Base-by-base conservation (phyloP, 768 basidiomycete genomes). In the Boletus sp. region DNA sequence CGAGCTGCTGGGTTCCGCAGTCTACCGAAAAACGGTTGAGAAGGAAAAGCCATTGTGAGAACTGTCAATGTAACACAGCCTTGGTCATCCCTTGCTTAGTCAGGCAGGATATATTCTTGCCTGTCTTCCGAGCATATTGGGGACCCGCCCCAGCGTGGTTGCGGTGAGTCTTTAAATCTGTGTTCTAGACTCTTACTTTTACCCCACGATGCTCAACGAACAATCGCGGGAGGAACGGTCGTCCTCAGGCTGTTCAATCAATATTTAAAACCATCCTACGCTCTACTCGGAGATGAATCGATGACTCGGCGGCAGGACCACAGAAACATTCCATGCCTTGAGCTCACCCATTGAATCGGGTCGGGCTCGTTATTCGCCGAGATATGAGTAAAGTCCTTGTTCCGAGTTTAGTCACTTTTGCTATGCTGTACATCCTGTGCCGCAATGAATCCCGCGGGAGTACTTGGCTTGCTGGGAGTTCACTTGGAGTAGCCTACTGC, bases 81-180 rank as follows among this genome's bases (percentile, higher is more conserved):
- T 57, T 51, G n/a, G 54, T 52, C 57, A 59, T 47, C 50, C 14
- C 0, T 2, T 33, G 64, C 55, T 66, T 66, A 66, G 67, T 66
- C 66, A 68, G 50, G 40, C 20, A 1, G 15, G 44, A n/a, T 14
- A 24, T 15, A 14, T 45, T 44, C 42, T n/a, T 12, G 20, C 3
- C 4, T 35, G 7, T 1, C 1, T 11, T 35, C 9, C 33, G 4
- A 35, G 33, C 7, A 5, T 24, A 11, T 35, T 35, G 33, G 33
- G 33, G 33, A 24, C 24, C 24, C 24, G 24, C 2, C 24, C 24
- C 24, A 24, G 24, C 24, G 3, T 3, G 24, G 24, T 24, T 24
- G 24, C 24, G 24, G 24, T 24, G 24, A 24, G 24, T 24, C 24
- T 24, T 24, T 24, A 24, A 24, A 24, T 24, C 24, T 11, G 33